Evolutionary conservation across 176 grass and related monocot species (phyloP), one percentile per base, ranked within the genome.

Genomic region (Musa troglodytarum): DNA sequence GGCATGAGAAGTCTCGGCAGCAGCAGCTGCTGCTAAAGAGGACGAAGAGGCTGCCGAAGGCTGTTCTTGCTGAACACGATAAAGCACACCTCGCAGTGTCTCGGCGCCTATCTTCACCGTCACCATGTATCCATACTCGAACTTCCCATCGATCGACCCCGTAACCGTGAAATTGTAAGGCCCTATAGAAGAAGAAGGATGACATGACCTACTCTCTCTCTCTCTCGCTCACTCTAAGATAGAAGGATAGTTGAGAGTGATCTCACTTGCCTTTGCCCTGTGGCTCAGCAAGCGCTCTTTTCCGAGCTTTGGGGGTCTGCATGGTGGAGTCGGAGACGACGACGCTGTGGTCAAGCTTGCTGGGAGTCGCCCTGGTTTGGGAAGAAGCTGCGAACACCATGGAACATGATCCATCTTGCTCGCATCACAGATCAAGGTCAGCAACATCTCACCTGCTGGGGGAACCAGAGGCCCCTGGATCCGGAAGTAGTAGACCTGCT

Each of bases 401-500:
- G 34, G 34, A 75, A 57, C 19, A 49, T 23, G 50, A 26, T 23
- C 1, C 12, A 34, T 10, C 8, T 55, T 58, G 55, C 17, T 55
- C 54, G 17, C 69, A 34, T 16, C 0, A 74, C 26, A 62, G 63
- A 15, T 43, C 2, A 57, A 12, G 21, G 49, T 77, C 65, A 76
- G 17, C 68, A 71, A 0, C 1, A 14, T 13, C 1, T 34, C 12
- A 87, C 85, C 83, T 75, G 87, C 69, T 66, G 87, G 87, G 49
- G 80, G 80, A 49, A 81, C 53, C 19, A 83, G 72, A 17, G 62
- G 66, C 10, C 87, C 87, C 20, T 83, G 72, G 49, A 77, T 49
- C 17, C 81, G 75, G 75, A 89, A 86, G 77, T 77, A 86, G 80
- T 83, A 86, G 34, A 89, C 83, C 75, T 89, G 83, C 64, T 89